Percentiles rank a stretch among this genome's conserved stretches.
phyloP scores from a whole-genome alignment of 805 yeast species.

The Saturnispora hagleri region DNA sequence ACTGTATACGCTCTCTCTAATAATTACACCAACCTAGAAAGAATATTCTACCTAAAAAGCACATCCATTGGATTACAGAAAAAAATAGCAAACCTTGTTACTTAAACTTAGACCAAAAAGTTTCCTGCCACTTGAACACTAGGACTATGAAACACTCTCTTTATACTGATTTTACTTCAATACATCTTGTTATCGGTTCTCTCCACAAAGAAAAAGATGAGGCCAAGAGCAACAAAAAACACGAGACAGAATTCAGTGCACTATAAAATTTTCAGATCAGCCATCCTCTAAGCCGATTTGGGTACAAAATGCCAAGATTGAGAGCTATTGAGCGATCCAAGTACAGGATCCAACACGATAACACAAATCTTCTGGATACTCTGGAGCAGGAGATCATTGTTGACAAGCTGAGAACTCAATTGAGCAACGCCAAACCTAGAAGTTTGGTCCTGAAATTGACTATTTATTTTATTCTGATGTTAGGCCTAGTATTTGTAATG shows the following conservation, averaged over 20 bases:
- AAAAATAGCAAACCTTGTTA: too few relatives aligned
- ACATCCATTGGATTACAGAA: background rate
- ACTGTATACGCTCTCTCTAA: background rate
- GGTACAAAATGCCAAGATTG: constrained; percentile 23
- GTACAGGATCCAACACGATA: constrained; percentile 12
- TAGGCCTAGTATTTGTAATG: constrained; percentile 22
- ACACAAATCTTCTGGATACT: constrained; percentile 17
- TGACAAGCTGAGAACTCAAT: constrained; percentile 6
- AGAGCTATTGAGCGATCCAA: constrained; percentile 21
- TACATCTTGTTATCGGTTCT: background rate
- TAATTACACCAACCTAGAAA: background rate
- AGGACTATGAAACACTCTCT: background rate
- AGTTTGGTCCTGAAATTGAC: constrained; percentile 11
- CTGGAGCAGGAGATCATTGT: constrained; percentile 22
- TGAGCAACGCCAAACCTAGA: constrained; percentile 8
- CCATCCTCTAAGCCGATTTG: background rate
- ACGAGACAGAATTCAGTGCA: background rate
- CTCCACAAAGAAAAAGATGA: background rate
- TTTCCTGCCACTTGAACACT: background rate
- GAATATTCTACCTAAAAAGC: background rate
- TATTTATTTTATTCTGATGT: constrained; percentile 14
- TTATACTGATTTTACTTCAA: background rate
- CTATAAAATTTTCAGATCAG: background rate
- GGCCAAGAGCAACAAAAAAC: background rate
- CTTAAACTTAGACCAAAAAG: background rate